Conservation (phyloP, 495 filamentous ascomycete species). For the Copromyces sp. region DNA sequence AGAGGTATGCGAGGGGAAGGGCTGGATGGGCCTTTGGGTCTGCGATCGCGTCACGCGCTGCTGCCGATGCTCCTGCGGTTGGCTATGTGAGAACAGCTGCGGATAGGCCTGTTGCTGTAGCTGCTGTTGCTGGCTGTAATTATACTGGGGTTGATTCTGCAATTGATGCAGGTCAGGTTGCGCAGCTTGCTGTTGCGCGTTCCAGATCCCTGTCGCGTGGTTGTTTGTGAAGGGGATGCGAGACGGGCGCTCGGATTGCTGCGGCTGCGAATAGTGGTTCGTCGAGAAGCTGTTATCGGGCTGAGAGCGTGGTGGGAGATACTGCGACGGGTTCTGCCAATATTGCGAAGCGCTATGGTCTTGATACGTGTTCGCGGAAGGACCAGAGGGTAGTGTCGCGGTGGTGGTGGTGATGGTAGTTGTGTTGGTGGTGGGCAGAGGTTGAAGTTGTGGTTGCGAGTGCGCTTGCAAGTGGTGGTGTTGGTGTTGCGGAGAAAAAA, state of each 20-base stretch:
- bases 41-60: constrained; percentile 1
- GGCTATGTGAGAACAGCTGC: not conserved
- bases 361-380: constrained; percentile 2
- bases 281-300: not conserved
- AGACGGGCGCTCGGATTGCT: not conserved
- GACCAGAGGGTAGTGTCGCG: constrained; percentile 3
- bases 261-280: not conserved
- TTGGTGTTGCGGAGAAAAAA: constrained; percentile 12
- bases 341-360: not conserved
- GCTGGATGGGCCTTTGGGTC: not conserved
- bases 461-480: constrained; percentile 12
- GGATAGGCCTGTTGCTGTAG: constrained; percentile 11
- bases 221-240: not conserved
- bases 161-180: not conserved
- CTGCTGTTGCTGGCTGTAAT: not conserved
- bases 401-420: not conserved
- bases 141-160: not conserved
- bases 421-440: constrained; percentile 14
- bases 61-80: constrained; percentile 4
- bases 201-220: not conserved
- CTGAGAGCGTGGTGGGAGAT: not conserved
- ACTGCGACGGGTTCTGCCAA: not conserved
- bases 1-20: not conserved
- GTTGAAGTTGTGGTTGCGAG: constrained; percentile 2
- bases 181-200: not conserved